Evolutionary conservation across 208 protist genomes (phyloP).

Genomic region (Phytomonas sp.): DNA sequence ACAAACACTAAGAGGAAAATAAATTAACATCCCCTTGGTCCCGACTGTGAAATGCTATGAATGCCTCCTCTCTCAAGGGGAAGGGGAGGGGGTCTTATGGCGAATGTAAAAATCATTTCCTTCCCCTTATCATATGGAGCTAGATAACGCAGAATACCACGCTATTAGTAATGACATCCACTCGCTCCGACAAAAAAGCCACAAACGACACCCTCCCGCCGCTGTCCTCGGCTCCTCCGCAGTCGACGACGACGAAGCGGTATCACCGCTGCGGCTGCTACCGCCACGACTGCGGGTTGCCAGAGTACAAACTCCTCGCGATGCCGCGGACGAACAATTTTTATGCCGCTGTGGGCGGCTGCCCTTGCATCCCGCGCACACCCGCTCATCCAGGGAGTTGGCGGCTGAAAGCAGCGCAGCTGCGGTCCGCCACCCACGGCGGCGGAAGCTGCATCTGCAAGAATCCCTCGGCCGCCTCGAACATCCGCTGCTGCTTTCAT

Average conservation of each 20-base stretch:
- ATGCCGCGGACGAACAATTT: constrained; percentile 78
- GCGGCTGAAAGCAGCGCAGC: constrained; percentile 39
- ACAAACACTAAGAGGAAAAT: neutral
- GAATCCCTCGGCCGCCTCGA: constrained; percentile 12
- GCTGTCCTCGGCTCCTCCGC: neutral
- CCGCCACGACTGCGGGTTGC: constrained; percentile 37
- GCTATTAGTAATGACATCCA: neutral
- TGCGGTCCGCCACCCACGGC: constrained; percentile 43
- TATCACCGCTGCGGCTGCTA: constrained; percentile 58
- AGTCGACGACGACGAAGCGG: constrained; percentile 2
- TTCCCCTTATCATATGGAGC: neutral
- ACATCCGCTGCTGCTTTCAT: constrained; percentile 41
- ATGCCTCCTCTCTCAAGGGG: neutral
- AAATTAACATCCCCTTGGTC: neutral
- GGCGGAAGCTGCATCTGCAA: constrained; percentile 34
- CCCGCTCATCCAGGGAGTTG: constrained; percentile 62
- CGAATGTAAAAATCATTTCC: neutral
- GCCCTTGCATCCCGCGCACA: constrained; percentile 63
- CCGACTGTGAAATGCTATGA: neutral
- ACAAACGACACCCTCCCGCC: neutral
- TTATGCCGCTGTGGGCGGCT: constrained; percentile 55
- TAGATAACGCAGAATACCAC: neutral
- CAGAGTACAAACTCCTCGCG: constrained; percentile 61
- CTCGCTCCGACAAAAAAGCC: neutral
- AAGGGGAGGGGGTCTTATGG: neutral